Conservation (phyloP, 2,329 filamentous ascomycete genomes). For the Epichloe aotearoae region DNA sequence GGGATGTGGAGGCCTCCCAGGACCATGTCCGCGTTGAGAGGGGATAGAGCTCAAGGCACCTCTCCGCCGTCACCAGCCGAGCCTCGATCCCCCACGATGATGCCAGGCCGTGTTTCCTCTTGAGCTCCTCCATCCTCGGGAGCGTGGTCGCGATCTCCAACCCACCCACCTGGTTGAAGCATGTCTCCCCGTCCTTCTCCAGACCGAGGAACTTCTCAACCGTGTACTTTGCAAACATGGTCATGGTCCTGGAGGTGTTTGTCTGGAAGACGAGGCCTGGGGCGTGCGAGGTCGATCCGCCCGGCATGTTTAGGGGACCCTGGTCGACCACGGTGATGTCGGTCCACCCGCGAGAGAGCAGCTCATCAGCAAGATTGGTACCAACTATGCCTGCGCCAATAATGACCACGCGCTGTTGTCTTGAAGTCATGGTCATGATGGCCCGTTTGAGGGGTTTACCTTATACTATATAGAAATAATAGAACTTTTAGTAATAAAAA, state of each 20-base stretch:
- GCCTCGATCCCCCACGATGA: slow-evolving; percentile 47
- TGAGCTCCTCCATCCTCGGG: slow-evolving; percentile 44
- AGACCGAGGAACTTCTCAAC: slow-evolving; percentile 45
- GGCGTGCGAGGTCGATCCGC: slow-evolving; percentile 52
- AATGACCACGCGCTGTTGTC: slow-evolving; percentile 36
- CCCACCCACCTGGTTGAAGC: slow-evolving; percentile 51
- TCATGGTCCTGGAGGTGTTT: slow-evolving; percentile 44
- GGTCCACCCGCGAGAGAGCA: slow-evolving; percentile 47
- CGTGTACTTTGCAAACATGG: slow-evolving; percentile 45
- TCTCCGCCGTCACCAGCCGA: slow-evolving; percentile 34
- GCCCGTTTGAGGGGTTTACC: too few relatives aligned
- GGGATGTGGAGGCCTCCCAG: slow-evolving; percentile 48
- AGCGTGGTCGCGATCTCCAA: slow-evolving; percentile 49
- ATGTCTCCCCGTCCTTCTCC: slow-evolving; percentile 22
- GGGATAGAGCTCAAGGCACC: slow-evolving; percentile 41
- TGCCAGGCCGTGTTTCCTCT: slow-evolving; percentile 48
- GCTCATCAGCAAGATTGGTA: slow-evolving; percentile 50
- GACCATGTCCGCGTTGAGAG: slow-evolving; percentile 36
- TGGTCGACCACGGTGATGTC: slow-evolving; percentile 53
- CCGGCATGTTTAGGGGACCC: slow-evolving; percentile 47
- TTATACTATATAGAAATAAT: too few relatives aligned
- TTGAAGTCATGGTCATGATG: slow-evolving; percentile 16
- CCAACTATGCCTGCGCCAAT: slow-evolving; percentile 54
- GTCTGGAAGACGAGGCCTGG: slow-evolving; percentile 53
- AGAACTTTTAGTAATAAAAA: too few relatives aligned